Evolutionary conservation across 345 rosid genomes (phyloP).

Genomic region (Bruguiera gymnorhiza): DNA sequence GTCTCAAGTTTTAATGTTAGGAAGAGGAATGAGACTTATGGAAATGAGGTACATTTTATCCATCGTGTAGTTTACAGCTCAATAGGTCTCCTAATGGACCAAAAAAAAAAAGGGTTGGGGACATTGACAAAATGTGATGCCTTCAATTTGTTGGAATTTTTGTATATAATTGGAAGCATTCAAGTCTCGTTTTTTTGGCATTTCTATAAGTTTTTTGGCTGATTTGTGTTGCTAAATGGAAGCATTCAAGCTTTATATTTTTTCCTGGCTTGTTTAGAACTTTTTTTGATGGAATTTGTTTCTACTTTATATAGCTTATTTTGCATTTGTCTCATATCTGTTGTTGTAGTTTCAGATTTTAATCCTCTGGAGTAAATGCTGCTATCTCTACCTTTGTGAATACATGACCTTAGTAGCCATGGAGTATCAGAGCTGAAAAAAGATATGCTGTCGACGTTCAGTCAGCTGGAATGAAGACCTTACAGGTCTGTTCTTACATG

Average conservation of each 20-base stretch:
- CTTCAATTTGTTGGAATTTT: no score
- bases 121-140: no score
- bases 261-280: background rate
- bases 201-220: no score
- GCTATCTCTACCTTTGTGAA: conserved; percentile 3
- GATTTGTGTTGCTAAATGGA: background rate
- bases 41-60: no score
- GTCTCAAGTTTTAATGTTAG: no score
- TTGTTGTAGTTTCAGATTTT: conserved; percentile 18
- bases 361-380: background rate
- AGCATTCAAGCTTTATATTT: background rate
- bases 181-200: no score
- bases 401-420: conserved; percentile 4
- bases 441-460: conserved; percentile 46
- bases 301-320: background rate
- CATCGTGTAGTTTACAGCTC: no score
- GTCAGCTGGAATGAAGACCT: conserved; percentile 63
- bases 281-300: conserved; percentile 7
- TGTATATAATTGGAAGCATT: no score
- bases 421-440: conserved; percentile 26
- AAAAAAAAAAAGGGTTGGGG: no score
- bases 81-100: no score
- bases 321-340: background rate
- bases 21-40: no score
- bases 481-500: conserved; percentile 40